Conservation (phyloP, 2,329 filamentous ascomycete species). For the Leptographium wingfieldii region DNA sequence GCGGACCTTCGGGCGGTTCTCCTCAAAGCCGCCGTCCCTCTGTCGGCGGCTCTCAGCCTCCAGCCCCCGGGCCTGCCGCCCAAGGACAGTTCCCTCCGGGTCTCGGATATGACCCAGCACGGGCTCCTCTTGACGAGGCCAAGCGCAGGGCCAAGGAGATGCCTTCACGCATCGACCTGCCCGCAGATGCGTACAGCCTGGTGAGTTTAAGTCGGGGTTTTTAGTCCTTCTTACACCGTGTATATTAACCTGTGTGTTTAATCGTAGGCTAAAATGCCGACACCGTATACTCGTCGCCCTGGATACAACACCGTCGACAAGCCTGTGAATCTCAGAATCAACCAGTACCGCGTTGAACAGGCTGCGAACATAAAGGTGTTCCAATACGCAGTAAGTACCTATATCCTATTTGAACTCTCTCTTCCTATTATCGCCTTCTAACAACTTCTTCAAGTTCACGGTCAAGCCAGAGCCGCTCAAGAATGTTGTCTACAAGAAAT, state of each 20-base stretch:
- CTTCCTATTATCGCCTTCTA: neutral
- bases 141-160: constrained; percentile 15
- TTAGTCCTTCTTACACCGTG: too few relatives aligned
- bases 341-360: constrained; percentile 19
- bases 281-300: constrained; percentile 33
- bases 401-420: neutral
- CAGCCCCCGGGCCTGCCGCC: neutral
- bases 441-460: constrained; percentile 38
- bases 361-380: constrained; percentile 36
- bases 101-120: constrained; percentile 33
- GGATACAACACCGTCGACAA: constrained; percentile 47
- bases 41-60: neutral
- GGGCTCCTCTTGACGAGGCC: constrained; percentile 12
- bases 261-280: constrained; percentile 14
- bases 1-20: constrained; percentile 1
- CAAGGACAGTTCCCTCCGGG: constrained; percentile 9
- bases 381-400: constrained; percentile 68
- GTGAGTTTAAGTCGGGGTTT: constrained; percentile 17
- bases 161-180: constrained; percentile 40
- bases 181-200: constrained; percentile 40
- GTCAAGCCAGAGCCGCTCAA: constrained; percentile 52
- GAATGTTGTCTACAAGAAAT: constrained; percentile 54
- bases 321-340: constrained; percentile 40
- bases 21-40: constrained; percentile 1
- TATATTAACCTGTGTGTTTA: neutral